phyloP scores from a whole-genome alignment of 495 filamentous ascomycete genomes.

The Ascodesmis nigricans region DNA sequence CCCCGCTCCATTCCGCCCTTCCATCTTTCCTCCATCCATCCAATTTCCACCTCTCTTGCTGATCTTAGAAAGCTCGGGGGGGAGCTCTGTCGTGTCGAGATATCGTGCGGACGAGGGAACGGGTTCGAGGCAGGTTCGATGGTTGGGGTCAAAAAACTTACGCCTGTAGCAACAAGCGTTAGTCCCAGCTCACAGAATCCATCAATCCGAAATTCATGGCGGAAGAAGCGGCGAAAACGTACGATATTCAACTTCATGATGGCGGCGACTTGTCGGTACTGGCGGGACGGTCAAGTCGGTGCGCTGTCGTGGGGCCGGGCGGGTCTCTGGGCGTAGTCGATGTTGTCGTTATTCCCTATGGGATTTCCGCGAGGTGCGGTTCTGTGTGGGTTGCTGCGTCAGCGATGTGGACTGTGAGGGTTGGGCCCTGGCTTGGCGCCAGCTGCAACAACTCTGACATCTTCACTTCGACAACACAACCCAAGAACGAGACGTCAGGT shows the following conservation, averaged over 20 bases:
- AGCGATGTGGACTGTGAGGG: no score
- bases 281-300: slow-evolving; percentile 15
- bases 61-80: no score
- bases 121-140: no score
- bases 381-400: no score
- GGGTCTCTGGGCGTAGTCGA: slow-evolving; percentile 11
- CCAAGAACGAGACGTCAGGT: no score
- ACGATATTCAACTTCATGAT: slow-evolving; percentile 22
- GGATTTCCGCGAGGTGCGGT: no score
- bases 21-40: slow-evolving; percentile 3
- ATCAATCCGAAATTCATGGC: no score
- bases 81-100: no score
- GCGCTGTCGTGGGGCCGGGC: slow-evolving; percentile 7
- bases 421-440: no score
- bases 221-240: slow-evolving; percentile 7
- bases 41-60: slow-evolving; percentile 1
- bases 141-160: slow-evolving; percentile 14
- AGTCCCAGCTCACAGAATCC: slow-evolving; percentile 5
- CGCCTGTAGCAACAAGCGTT: slow-evolving; percentile 15
- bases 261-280: slow-evolving; percentile 17
- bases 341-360: slow-evolving; percentile 5
- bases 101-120: no score
- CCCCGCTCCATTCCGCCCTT: background rate
- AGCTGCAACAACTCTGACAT: no score
- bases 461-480: no score